Conservation (phyloP, 345 rosid species). For the Eucalyptus sp. region DNA sequence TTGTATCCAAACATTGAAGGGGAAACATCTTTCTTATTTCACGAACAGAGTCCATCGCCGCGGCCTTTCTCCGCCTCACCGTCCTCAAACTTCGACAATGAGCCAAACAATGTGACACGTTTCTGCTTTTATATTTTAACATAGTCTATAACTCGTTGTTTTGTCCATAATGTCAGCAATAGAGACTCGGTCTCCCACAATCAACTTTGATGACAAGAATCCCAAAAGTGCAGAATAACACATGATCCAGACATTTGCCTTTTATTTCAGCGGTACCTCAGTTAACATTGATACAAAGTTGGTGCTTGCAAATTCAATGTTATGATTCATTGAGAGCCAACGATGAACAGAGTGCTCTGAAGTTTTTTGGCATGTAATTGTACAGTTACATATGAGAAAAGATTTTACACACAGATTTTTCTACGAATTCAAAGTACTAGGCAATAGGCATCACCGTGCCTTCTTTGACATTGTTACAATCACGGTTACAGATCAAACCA, state of each 20-base stretch:
- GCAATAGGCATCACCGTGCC: neutral
- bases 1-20: neutral
- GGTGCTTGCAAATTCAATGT: neutral
- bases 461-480: neutral
- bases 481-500: fast-evolving
- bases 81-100: fast-evolving
- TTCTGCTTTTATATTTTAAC: neutral
- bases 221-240: neutral
- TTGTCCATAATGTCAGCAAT: neutral
- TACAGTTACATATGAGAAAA: fast-evolving
- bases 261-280: fast-evolving
- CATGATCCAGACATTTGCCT: neutral
- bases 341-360: neutral
- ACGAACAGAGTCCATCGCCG: fast-evolving
- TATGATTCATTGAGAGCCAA: neutral
- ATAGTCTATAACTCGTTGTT: neutral
- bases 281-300: neutral
- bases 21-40: fast-evolving
- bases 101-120: neutral
- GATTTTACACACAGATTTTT: fast-evolving
- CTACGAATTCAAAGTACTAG: neutral
- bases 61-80: fast-evolving
- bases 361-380: neutral
- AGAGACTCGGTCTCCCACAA: neutral
- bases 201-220: neutral